phyloP scores from a whole-genome alignment of 2,329 filamentous ascomycete genomes.

The Rutstroemia sydowiana region DNA sequence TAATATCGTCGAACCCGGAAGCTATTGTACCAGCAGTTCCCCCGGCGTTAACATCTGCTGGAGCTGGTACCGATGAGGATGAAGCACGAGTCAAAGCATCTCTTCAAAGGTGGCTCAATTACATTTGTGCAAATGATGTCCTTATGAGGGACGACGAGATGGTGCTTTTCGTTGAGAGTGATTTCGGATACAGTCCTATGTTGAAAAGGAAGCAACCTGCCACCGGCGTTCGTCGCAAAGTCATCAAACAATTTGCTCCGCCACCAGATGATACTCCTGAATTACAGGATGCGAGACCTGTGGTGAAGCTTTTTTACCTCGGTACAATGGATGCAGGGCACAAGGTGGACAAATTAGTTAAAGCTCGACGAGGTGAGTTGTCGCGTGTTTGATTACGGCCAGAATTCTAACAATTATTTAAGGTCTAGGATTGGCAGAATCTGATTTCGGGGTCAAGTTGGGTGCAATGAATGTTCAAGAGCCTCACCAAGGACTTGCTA shows the following conservation, averaged over 20 bases:
- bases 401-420: constrained; percentile 28
- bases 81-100: constrained; percentile 81
- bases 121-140: constrained; percentile 84
- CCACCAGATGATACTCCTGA: constrained; percentile 96
- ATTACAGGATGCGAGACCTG: constrained; percentile 77
- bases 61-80: constrained; percentile 93
- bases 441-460: constrained; percentile 87
- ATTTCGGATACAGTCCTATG: constrained; percentile 95
- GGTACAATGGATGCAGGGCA: constrained; percentile 95
- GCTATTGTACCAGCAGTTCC: constrained; percentile 90
- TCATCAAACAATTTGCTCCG: constrained; percentile 96
- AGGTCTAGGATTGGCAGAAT: constrained; percentile 88
- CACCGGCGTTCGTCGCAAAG: constrained; percentile 88
- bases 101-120: constrained; percentile 92
- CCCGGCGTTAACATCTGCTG: constrained; percentile 87
- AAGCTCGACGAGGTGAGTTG: constrained; percentile 72
- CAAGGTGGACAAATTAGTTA: constrained; percentile 91
- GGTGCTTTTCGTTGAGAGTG: constrained; percentile 96
- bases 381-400: constrained; percentile 9
- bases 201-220: constrained; percentile 94
- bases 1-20: constrained; percentile 97
- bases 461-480: constrained; percentile 84
- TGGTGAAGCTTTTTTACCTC: constrained; percentile 93
- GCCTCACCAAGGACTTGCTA: constrained; percentile 76
- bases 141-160: constrained; percentile 95